Evolutionary conservation across 2,329 filamentous ascomycete species (phyloP), one percentile per base, ranked within the genome.

Genomic region (Stagonosporopsis rhizophila): DNA sequence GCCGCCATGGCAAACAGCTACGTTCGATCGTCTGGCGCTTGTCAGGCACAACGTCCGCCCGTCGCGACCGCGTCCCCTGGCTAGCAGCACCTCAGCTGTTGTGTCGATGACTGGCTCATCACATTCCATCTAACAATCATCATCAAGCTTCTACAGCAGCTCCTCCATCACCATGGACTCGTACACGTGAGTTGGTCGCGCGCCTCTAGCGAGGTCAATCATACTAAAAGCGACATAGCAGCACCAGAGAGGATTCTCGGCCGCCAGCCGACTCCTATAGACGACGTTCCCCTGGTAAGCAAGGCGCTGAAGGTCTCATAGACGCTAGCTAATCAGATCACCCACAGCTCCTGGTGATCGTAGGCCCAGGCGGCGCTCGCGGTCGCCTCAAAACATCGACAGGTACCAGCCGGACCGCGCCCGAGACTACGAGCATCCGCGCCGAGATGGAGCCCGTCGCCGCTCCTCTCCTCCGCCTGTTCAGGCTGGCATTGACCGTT

Each of bases 401-500:
- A 84, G 90, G 53, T 94, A 94, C 71, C 89, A 93, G 68, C 90
- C 90, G 20, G 83, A 88, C 45, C 86, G 89, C 28, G 76, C 77
- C 20, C 84, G 90, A 65, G 89, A 92, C 61, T 89, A 92, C 50
- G 88, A 89, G 67, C 81, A 81, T 46, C 81, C 85, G 39, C 61
- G 64, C 20, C 83, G 87, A 49, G 87, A 91, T 55, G 87, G 89
- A 49, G 73, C 73, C 51, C 86, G 88, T 55, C 82, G 85, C 34
- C 80, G 82, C 39, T 84, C 84, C 75, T 91, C 65, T 68, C 83
- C 72, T 83, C 87, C 9, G 80, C 88, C 71, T 45, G 72, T 59
- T 80, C 77, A 89, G 27, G 84, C 88, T 55, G 90, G 89, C 56
- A 95, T 96, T 62, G 91, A 96, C 73, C 87, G 91, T 66, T 95